Conservation (phyloP, 495 filamentous ascomycete species). For the Penicillium arizonense region DNA sequence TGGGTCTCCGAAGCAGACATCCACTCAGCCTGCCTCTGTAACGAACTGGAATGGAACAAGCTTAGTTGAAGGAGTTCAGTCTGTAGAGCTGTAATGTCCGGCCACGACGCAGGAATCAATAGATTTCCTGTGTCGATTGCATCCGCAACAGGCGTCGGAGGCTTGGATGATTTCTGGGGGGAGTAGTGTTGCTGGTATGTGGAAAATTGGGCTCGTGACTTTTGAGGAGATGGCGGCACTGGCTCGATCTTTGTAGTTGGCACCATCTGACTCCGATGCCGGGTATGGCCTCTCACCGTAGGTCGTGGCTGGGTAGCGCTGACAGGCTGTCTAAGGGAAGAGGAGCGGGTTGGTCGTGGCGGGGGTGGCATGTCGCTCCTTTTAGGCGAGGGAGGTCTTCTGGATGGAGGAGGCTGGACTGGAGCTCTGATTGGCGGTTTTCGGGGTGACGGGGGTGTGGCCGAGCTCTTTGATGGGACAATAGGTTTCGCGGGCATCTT, state of each 20-base stretch:
- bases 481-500: conserved; percentile 19
- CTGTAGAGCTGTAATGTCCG: conserved; percentile 63
- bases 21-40: conserved; percentile 36
- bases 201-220: conserved; percentile 55
- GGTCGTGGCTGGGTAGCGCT: conserved; percentile 12
- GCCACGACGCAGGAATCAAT: conserved; percentile 42
- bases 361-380: conserved; percentile 41
- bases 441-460: conserved; percentile 29
- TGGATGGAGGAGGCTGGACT: conserved; percentile 10
- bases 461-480: conserved; percentile 17
- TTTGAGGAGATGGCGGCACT: conserved; percentile 20
- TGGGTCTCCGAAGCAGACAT: conserved; percentile 28
- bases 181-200: conserved; percentile 70
- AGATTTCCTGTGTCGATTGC: conserved; percentile 9
- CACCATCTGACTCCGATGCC: conserved; percentile 40
- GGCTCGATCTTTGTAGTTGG: conserved; percentile 13
- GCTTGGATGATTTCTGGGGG: conserved; percentile 62
- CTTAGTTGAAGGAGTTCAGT: conserved; percentile 72
- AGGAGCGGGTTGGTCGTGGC: conserved; percentile 33
- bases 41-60: conserved; percentile 56
- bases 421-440: conserved; percentile 22
- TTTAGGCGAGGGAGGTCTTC: conserved; percentile 32
- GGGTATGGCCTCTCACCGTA: conserved; percentile 26
- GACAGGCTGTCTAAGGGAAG: conserved; percentile 42
- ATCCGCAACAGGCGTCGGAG: conserved; percentile 43